Conservation (phyloP, 352 stramenopile species). For the Phytophthora meadii region DNA sequence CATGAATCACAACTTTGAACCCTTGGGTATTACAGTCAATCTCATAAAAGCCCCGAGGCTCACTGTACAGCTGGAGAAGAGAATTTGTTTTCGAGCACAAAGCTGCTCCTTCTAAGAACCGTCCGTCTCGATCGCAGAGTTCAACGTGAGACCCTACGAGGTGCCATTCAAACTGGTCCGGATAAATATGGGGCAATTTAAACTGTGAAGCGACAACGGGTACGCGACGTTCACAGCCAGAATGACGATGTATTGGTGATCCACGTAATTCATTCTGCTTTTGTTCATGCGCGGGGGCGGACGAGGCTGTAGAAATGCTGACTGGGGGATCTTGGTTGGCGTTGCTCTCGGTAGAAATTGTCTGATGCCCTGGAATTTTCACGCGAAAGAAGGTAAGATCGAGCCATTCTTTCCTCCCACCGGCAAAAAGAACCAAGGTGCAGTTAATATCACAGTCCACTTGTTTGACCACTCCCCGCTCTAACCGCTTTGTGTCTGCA, state of each 20-base stretch:
- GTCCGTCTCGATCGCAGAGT: constrained; percentile 39
- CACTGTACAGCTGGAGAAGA: constrained; percentile 67
- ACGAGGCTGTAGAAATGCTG: constrained; percentile 1
- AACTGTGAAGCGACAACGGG: constrained; percentile 5
- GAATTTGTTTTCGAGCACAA: constrained; percentile 48
- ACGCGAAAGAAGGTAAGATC: constrained; percentile 55
- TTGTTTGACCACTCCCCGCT: constrained; percentile 50
- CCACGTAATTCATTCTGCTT: background rate
- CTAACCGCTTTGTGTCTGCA: constrained; percentile 26
- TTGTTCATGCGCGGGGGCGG: background rate
- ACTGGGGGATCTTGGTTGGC: background rate
- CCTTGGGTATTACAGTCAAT: constrained; percentile 34
- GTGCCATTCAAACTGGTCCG: constrained; percentile 59
- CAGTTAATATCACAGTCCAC: constrained; percentile 65
- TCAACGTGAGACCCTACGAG: constrained; percentile 42
- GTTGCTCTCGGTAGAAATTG: background rate
- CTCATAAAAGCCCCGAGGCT: constrained; percentile 28
- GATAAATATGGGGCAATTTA: constrained; percentile 10
- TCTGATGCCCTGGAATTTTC: constrained; percentile 37
- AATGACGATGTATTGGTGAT: background rate
- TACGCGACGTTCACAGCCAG: background rate
- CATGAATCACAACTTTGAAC: constrained; percentile 69
- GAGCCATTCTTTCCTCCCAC: constrained; percentile 48
- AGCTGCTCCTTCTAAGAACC: constrained; percentile 58
- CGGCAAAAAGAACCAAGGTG: constrained; percentile 51